These are phyloP conservation scores for Pythium brassicae DNA, from an alignment of 352 stramenopile species.

Conservation along the genomic window DNA sequence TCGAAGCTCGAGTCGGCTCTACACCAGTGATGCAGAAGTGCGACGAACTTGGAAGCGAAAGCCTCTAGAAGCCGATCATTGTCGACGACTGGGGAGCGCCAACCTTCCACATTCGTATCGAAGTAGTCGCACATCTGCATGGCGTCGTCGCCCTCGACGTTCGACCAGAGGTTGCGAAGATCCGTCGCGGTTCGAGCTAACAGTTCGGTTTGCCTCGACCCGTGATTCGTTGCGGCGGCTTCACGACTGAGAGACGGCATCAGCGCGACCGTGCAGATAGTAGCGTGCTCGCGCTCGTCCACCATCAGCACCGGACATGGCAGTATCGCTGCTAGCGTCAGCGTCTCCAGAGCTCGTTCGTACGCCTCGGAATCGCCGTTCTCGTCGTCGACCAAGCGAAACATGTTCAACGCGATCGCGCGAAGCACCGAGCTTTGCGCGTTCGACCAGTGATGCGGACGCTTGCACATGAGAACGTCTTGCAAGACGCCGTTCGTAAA, in stretches of 20 bases:
- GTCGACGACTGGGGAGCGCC: not conserved
- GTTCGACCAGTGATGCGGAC: slow-evolving; percentile 39
- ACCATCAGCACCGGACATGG: slow-evolving; percentile 30
- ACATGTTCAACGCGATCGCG: slow-evolving; percentile 36
- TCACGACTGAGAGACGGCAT: slow-evolving; percentile 25
- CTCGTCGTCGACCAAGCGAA: not conserved
- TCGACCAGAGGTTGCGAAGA: slow-evolving; percentile 9
- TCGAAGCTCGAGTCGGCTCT: not conserved
- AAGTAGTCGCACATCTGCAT: slow-evolving; percentile 4
- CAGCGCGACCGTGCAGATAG: slow-evolving; percentile 38
- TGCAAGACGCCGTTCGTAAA: slow-evolving; percentile 30
- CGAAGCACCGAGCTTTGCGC: slow-evolving; percentile 41
- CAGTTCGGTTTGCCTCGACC: not conserved
- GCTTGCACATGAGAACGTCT: slow-evolving; percentile 43
- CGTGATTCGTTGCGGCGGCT: not conserved
- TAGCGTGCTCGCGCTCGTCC: slow-evolving; percentile 27
- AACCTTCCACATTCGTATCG: not conserved
- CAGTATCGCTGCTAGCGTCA: slow-evolving; percentile 23
- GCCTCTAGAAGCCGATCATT: not conserved
- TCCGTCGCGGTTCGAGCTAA: slow-evolving; percentile 5
- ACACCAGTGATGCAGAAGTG: not conserved
- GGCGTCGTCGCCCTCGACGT: not conserved
- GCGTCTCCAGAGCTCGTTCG: slow-evolving; percentile 15
- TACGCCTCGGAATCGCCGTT: slow-evolving; percentile 1
- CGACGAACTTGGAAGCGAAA: slow-evolving; percentile 5